A percentile compares a stretch with the other conserved stretches of the same genome.
Conservation (phyloP, 768 basidiomycete genomes). For the Phaeotremella skinneri region DNA sequence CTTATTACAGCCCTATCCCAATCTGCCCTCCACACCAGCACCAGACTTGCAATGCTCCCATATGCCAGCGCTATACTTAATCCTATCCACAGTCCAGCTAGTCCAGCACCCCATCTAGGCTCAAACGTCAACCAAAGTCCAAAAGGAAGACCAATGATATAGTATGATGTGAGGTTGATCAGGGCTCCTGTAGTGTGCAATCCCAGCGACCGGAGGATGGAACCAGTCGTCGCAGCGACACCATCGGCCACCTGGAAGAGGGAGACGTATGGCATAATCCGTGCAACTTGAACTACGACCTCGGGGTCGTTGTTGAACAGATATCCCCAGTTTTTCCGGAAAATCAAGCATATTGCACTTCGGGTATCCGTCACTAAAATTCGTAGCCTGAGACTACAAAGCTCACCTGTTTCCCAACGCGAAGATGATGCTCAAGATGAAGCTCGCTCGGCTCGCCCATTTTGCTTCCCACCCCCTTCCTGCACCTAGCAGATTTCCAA, state of each 20-base stretch:
- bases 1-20: slow-evolving; percentile 42
- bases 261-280: slow-evolving; percentile 68
- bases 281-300: slow-evolving; percentile 62
- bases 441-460: slow-evolving; percentile 63
- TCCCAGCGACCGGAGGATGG: slow-evolving; percentile 78
- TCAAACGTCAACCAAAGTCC: slow-evolving; percentile 60
- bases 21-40: slow-evolving; percentile 42
- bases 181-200: slow-evolving; percentile 73
- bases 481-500: slow-evolving; percentile 86
- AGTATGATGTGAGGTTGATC: slow-evolving; percentile 78
- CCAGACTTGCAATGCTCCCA: slow-evolving; percentile 29
- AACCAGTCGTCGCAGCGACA: slow-evolving; percentile 63
- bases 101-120: slow-evolving; percentile 67
- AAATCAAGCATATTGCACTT: slow-evolving; percentile 47
- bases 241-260: slow-evolving; percentile 83
- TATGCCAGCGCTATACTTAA: slow-evolving; percentile 53
- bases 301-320: slow-evolving; percentile 70
- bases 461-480: slow-evolving; percentile 69
- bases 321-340: slow-evolving; percentile 67
- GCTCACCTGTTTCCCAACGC: slow-evolving; percentile 62
- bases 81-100: slow-evolving; percentile 82
- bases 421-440: slow-evolving; percentile 67
- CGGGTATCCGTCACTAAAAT: slow-evolving; percentile 11
- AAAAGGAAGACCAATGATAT: slow-evolving; percentile 76
- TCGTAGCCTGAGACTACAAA: slow-evolving; percentile 50